These are phyloP conservation scores for Peronospora farinosa DNA, from an alignment of 352 stramenopile species.

Conservation along the genomic window DNA sequence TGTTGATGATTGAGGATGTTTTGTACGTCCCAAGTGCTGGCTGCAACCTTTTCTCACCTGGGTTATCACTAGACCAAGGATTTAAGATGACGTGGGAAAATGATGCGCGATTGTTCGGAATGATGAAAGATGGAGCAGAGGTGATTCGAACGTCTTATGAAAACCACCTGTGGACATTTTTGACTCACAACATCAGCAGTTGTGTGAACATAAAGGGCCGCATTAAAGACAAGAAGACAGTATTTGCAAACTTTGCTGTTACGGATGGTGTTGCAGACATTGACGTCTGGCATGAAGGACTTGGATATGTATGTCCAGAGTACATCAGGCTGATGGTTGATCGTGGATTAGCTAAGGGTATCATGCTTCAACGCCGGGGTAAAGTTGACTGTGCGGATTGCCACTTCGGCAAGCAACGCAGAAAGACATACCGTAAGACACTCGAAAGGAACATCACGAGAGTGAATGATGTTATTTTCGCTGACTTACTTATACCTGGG, in stretches of 20 bases:
- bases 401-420: slow-evolving; percentile 14
- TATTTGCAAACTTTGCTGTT: slow-evolving; percentile 9
- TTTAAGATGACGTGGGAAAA: slow-evolving; percentile 16
- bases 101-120: no score
- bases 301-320: slow-evolving; percentile 8
- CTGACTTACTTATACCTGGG: slow-evolving; percentile 13
- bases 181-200: slow-evolving; percentile 5
- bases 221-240: slow-evolving; percentile 1
- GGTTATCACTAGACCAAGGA: slow-evolving; percentile 7
- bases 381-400: slow-evolving; percentile 13
- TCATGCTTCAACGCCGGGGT: slow-evolving; percentile 7
- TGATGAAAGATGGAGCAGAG: slow-evolving; percentile 8
- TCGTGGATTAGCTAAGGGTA: slow-evolving; percentile 11
- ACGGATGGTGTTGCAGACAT: slow-evolving; percentile 10
- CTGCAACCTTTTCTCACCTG: slow-evolving; percentile 14
- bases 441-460: slow-evolving; percentile 2
- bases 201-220: no score
- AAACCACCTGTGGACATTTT: slow-evolving; percentile 11
- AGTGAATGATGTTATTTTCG: slow-evolving; percentile 13
- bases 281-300: slow-evolving; percentile 2
- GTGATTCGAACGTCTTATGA: slow-evolving; percentile 8
- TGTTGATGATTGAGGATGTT: slow-evolving; percentile 7
- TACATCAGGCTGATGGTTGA: slow-evolving; percentile 17
- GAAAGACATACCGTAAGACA: slow-evolving; percentile 9
- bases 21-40: slow-evolving; percentile 11